A percentile compares a stretch with the other conserved stretches of the same genome.
These are phyloP conservation scores for Fistulinella prunicolor DNA, from an alignment of 768 basidiomycete species.

Conservation along the genomic window DNA sequence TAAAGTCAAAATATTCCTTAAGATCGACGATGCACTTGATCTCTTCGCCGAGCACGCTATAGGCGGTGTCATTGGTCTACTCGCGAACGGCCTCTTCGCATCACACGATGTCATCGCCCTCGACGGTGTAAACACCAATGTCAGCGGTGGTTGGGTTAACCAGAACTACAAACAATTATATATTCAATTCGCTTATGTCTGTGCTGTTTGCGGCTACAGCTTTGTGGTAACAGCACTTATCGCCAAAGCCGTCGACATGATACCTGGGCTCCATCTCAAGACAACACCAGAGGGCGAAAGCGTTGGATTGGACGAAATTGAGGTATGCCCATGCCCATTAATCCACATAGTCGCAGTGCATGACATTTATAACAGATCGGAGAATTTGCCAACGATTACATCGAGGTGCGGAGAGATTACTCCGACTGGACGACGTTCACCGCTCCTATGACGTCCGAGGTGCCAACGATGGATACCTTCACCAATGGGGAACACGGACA, in stretches of 20 bases:
- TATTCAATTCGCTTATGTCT: conserved; percentile 67
- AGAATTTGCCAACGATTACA: conserved; percentile 68
- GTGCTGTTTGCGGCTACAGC: conserved; percentile 54
- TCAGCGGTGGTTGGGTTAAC: conserved; percentile 70
- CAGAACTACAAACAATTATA: conserved; percentile 77
- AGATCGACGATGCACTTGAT: conserved; percentile 88
- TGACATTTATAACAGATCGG: conserved; percentile 45
- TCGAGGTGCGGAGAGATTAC: conserved; percentile 66
- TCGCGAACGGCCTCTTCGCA: conserved; percentile 75
- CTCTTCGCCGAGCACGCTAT: conserved; percentile 90
- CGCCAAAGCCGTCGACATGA: conserved; percentile 53
- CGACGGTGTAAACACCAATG: conserved; percentile 59
- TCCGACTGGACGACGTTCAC: conserved; percentile 45
- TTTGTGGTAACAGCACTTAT: conserved; percentile 60
- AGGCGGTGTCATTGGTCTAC: conserved; percentile 74
- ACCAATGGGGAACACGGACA: conserved; percentile 39
- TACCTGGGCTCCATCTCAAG: conserved; percentile 57
- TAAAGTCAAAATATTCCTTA: conserved; percentile 64
- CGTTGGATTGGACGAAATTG: conserved; percentile 68
- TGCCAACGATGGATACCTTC: conserved; percentile 10
- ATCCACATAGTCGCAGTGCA: background rate
- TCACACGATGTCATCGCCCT: conserved; percentile 58
- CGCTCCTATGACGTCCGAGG: conserved; percentile 8
- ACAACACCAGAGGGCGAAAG: conserved; percentile 54
- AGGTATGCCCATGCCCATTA: conserved; percentile 41